These are phyloP conservation scores for Suillus hirtellus DNA, from an alignment of 768 basidiomycete species.

Conservation along the genomic window DNA sequence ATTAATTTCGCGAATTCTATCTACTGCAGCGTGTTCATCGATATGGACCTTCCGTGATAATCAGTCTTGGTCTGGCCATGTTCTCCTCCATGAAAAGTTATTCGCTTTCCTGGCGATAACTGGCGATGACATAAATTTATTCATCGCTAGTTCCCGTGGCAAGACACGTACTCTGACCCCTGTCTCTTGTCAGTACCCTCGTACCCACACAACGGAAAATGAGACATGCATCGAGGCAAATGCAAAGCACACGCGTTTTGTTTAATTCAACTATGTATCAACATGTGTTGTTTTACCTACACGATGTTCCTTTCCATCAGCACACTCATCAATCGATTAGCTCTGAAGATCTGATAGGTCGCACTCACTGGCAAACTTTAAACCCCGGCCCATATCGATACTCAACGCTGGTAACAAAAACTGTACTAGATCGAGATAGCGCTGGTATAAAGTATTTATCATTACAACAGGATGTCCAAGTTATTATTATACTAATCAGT, in stretches of 20 bases:
- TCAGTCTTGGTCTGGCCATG: background rate
- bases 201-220: slow-evolving; percentile 3
- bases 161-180: background rate
- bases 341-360: background rate
- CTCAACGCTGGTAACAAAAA: background rate
- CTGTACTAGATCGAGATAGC: background rate
- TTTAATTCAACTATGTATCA: background rate
- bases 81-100: background rate
- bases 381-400: background rate
- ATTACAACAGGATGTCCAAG: background rate
- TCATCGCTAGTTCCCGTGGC: background rate
- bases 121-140: background rate
- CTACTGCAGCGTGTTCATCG: slow-evolving; percentile 1
- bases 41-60: background rate
- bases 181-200: background rate
- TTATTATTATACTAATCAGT: background rate
- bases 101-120: background rate
- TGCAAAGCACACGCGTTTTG: background rate
- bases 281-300: background rate
- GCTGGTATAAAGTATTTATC: background rate
- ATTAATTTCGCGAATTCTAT: background rate
- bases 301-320: background rate
- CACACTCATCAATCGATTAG: slow-evolving; percentile 1
- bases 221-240: slow-evolving; percentile 8
- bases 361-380: background rate